Base-by-base conservation (phyloP, 2,329 filamentous ascomycete genomes). In the Epichloe gansuensis region DNA sequence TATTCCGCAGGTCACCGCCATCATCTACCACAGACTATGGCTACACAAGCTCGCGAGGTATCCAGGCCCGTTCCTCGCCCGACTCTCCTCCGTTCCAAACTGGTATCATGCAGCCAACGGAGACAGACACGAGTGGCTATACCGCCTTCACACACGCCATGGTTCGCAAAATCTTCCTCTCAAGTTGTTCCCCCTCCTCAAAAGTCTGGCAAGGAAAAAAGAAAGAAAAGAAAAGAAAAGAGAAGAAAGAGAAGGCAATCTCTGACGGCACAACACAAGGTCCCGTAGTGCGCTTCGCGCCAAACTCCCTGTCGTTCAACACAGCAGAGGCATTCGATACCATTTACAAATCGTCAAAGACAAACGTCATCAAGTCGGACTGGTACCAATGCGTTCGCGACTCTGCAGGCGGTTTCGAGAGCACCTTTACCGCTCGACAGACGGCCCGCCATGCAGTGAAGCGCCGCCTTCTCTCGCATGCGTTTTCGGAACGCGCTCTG, bases 331-430 rank as follows among this genome's bases (percentile, higher is more conserved):
- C 57, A 6, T 50, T 56, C 9, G 51, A 52, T 17, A 38, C 47
- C 13, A 59, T 61, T 17, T 61, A 55, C 53, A 58, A 52, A 25
- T 13, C 42, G 43, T 50, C 53, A 45, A 59, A 58, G 36, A 55
- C 56, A 21, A 58, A 60, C 45, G 52, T 60, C 5, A 46, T 51
- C 42, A 61, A 60, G 38, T 46, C 56, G 2, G 54, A 55, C 8
- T 60, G 57, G 47, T 61, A 61, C 41, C 58, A 58, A 25, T 51
- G 5, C 58, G 56, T 34, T 52, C 59, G 6, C 50, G 55, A 38
- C 58, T 39, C 31, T 6, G 50, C 42, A 3, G 42, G 34, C 12
- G 43, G 43, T 6, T 47, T 53, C 6, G 42, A 58, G 13, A 51
- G 50, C 17, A 49, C 53, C 8, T 48, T 56, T 27, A 60, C 57